Evolutionary conservation across 768 basidiomycete genomes (phyloP), one percentile per base, ranked within the genome.

Genomic region (Russula virescens): DNA sequence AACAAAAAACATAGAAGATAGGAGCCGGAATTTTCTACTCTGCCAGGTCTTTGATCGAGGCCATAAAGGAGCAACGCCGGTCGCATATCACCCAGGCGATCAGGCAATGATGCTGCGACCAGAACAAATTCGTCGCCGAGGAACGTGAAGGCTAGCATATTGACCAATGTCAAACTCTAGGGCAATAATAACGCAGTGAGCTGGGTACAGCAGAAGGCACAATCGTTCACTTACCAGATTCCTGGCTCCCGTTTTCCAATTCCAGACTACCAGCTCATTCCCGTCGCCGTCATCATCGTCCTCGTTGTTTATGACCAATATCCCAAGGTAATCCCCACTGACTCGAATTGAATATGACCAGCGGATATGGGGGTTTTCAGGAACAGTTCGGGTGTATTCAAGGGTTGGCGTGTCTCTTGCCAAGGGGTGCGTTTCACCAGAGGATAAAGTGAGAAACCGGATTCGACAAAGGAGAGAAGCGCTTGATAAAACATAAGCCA

Each of bases 231-330:
- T 46, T 26, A 66, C 66, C 48, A 68, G 26, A 35, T 43, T 28
- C 8, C 23, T 43, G 21, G 19, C 54, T 28, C 65, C 55, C 23
- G 65, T 66, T 51, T 60, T 68, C 67, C 67, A 68, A 19, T 62
- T 60, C 67, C 65, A 66, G 18, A 66, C 54, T 18, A 60, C 40
- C 48, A 68, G 50, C 23, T 60, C 58, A 43, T 56, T 55, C 3
- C 16, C 19, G 8, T 46, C 47, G 4, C 5, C 55, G 5, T 55
- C 43, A 10, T 45, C 28, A n/a, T 45, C 55, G 21, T 8, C 10
- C 4, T 25, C 26, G n/a, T 26, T 16, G 18, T 49, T 34, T n/a
- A 18, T 16, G 40, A 62, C 46, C 16, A 66, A 43, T 28, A 68
- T 50, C 19, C 61, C 67, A 35, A 68, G 38, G 26, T 61, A 63